Base-by-base conservation (phyloP, 495 filamentous ascomycete genomes). In the Talaromyces ruber region DNA sequence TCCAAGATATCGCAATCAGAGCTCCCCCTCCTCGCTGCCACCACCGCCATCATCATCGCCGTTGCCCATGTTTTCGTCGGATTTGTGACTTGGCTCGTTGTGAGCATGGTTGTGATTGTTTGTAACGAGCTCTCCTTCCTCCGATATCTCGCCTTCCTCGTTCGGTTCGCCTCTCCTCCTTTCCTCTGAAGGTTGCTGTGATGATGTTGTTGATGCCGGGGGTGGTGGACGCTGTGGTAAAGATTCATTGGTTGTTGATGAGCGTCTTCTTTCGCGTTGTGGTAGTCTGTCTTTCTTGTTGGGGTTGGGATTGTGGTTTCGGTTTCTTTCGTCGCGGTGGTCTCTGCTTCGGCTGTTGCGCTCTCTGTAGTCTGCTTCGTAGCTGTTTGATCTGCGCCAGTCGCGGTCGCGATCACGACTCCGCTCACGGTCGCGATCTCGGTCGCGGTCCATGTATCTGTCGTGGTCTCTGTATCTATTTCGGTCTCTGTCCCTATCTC, bases 21-120 rank as follows among this genome's bases (percentile, higher is more conserved):
- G 66, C 60, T 80, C 77, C 12, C 77, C 77, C 60, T 80, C 77
- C 63, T 80, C 77, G 32, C 76, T 78, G 7, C 74, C 74, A 29
- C 65, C 74, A 29, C 65, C 77, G 11, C 77, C 77, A 59, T 78
- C 76, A 63, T 80, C 77, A 39, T 75, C 77, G 6, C 72, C 74
- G 29, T 64, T 51, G 16, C 32, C 61, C n/a, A 56, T 50, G 14
- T 43, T 32, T n/a, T 32, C 39, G 24, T 58, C 55, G 1, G 62
- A 28, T 43, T 61, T 25, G 32, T 53, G 53, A n/a, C 22, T 29
- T 6, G 21, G n/a, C 3, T 47, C 18, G 12, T 58, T 24, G 25
- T 18, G 21, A 39, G 18, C n/a, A 47, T 14, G 25, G 57, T 45
- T 54, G 22, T 30, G 62, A 50, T 18, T 54, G 21, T 43, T 58